phyloP scores from a whole-genome alignment of 2,329 filamentous ascomycete genomes.

The Aspergillus awamori region DNA sequence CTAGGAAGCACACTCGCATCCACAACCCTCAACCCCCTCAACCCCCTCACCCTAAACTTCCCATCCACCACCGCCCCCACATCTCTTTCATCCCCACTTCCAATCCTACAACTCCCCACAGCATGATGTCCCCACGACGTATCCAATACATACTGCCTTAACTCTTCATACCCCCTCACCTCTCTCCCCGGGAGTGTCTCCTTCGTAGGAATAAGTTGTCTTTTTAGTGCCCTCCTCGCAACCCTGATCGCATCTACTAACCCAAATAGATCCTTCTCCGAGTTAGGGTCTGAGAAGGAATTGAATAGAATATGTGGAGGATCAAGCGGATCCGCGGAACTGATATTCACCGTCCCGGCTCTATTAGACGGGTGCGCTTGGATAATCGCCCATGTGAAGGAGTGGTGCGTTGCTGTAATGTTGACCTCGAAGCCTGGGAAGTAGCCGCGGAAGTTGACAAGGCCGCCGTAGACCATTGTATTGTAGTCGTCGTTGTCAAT shows the following conservation, averaged over 20 bases:
- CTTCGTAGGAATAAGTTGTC: conserved; percentile 45
- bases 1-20: conserved; percentile 63
- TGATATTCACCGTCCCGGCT: conserved; percentile 64
- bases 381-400: conserved; percentile 53
- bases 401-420: conserved; percentile 46
- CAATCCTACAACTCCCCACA: conserved; percentile 59
- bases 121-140: conserved; percentile 63
- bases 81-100: conserved; percentile 43
- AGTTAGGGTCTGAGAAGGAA: conserved; percentile 52
- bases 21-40: conserved; percentile 61
- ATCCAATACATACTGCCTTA: conserved; percentile 54
- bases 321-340: conserved; percentile 65
- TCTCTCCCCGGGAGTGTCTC: conserved; percentile 48
- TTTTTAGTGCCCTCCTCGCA: conserved; percentile 51
- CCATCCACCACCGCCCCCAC: conserved; percentile 59
- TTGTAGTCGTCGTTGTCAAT: conserved; percentile 52
- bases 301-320: conserved; percentile 65
- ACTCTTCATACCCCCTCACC: conserved; percentile 47
- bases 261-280: conserved; percentile 56
- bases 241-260: conserved; percentile 60
- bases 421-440: conserved; percentile 48
- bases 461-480: conserved; percentile 58
- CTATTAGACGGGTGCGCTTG: conserved; percentile 66
- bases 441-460: conserved; percentile 60
- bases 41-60: conserved; percentile 60